These are phyloP conservation scores for Vitis amurensis DNA, from an alignment of 164 flowering plant species.

Conservation along the genomic window DNA sequence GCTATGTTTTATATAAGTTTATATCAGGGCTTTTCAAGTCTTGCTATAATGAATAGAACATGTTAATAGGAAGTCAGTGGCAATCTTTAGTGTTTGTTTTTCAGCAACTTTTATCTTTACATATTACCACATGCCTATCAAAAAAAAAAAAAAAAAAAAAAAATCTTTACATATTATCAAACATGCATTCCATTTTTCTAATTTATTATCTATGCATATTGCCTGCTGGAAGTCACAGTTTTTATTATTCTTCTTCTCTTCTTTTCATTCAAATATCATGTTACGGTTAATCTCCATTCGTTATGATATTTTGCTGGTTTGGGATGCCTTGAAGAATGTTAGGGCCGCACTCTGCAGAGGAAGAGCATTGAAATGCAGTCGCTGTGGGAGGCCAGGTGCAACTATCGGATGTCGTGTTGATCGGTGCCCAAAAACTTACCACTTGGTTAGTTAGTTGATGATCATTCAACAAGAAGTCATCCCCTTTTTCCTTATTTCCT, in stretches of 20 bases:
- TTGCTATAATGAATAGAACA: no score
- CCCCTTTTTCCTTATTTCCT: not conserved
- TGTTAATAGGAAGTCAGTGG: no score
- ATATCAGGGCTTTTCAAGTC: no score
- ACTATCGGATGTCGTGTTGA: constrained; percentile 99
- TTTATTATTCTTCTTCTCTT: not conserved
- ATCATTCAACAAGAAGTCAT: constrained; percentile 3
- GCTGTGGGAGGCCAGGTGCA: constrained; percentile 96
- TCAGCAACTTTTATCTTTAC: no score
- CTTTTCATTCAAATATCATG: not conserved
- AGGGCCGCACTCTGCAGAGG: constrained; percentile 97
- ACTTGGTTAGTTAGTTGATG: constrained; percentile 60
- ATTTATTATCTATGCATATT: no score
- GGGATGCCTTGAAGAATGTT: constrained; percentile 87
- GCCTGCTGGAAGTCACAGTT: not conserved
- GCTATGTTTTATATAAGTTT: no score
- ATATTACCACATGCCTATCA: no score
- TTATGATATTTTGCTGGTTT: constrained; percentile 68
- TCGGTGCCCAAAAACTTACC: constrained; percentile 95
- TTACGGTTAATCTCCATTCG: constrained; percentile 1
- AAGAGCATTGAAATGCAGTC: constrained; percentile 86
- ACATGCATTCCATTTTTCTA: no score
- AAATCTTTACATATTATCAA: no score
- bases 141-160: no score
- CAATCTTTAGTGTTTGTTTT: no score